Conservation (phyloP, 345 rosid species). For the Brassica carinata region DNA sequence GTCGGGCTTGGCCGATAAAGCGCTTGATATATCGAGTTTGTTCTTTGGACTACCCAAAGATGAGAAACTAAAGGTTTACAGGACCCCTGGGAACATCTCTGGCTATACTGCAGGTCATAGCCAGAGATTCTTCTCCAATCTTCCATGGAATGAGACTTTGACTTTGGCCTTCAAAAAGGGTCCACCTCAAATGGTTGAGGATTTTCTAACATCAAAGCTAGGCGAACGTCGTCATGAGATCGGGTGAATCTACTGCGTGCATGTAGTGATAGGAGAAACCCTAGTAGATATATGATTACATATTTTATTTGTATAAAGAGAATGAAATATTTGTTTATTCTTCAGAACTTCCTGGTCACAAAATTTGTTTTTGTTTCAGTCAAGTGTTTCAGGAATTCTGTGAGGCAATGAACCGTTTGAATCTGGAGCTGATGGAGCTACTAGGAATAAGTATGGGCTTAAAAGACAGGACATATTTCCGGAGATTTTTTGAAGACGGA, state of each 20-base stretch:
- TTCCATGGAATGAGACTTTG: constrained; percentile 76
- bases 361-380: constrained; percentile 5
- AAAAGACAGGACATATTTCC: constrained; percentile 37
- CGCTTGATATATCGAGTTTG: constrained; percentile 32
- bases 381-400: constrained; percentile 36
- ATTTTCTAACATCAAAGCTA: constrained; percentile 41
- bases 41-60: constrained; percentile 44
- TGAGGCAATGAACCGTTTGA: constrained; percentile 32
- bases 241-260: constrained; percentile 42
- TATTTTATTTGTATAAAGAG: not conserved
- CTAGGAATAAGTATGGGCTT: constrained; percentile 44
- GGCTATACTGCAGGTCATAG: constrained; percentile 55
- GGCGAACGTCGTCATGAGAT: constrained; percentile 44
- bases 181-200: constrained; percentile 31
- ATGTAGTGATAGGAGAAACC: not conserved
- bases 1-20: constrained; percentile 40
- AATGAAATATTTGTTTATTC: not conserved
- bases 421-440: constrained; percentile 32
- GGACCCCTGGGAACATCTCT: constrained; percentile 33
- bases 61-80: constrained; percentile 41
- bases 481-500: constrained; percentile 45
- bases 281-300: not conserved
- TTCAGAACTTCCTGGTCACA: not conserved
- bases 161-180: constrained; percentile 38
- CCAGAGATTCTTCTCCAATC: constrained; percentile 52